Evolutionary conservation across 2,329 filamentous ascomycete species (phyloP).

Genomic region (Leptographium galeiforme): DNA sequence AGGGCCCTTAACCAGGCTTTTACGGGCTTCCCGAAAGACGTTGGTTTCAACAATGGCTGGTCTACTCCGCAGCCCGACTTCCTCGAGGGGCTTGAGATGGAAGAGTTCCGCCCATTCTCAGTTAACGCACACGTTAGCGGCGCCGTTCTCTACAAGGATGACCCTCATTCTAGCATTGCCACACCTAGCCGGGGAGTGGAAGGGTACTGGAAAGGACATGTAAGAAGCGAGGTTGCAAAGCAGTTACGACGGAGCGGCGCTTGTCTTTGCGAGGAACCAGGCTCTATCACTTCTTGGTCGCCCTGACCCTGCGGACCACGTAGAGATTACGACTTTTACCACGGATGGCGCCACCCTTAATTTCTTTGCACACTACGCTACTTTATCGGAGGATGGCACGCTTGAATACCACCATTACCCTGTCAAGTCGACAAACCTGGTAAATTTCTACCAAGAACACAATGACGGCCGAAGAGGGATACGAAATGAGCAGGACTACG

Average conservation of each 20-base stretch:
- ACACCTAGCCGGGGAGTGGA: conserved; percentile 17
- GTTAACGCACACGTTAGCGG: neutral
- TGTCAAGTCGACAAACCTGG: neutral
- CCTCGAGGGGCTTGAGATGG: neutral
- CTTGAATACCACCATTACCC: conserved; percentile 2
- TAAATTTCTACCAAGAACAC: neutral
- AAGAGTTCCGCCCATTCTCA: neutral
- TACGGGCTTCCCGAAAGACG: neutral
- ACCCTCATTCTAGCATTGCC: conserved; percentile 14
- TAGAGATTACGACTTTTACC: conserved; percentile 15
- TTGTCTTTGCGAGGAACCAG: conserved; percentile 16
- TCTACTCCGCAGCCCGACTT: neutral
- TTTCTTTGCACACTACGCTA: conserved; percentile 16
- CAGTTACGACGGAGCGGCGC: conserved; percentile 15
- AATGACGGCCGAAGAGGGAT: conserved; percentile 9
- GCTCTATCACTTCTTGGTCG: conserved; percentile 13
- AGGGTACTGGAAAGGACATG: conserved; percentile 8
- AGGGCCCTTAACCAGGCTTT: neutral
- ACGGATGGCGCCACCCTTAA: conserved; percentile 15
- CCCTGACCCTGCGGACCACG: conserved; percentile 10
- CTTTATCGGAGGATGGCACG: conserved; percentile 5
- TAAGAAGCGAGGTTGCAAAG: conserved; percentile 10
- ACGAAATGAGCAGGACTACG: conserved; percentile 14
- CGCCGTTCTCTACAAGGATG: conserved; percentile 12
- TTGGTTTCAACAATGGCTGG: neutral